Evolutionary conservation across 208 protist species (phyloP), one percentile per base, ranked within the genome.

Genomic region (Leishmania tarentolae): DNA sequence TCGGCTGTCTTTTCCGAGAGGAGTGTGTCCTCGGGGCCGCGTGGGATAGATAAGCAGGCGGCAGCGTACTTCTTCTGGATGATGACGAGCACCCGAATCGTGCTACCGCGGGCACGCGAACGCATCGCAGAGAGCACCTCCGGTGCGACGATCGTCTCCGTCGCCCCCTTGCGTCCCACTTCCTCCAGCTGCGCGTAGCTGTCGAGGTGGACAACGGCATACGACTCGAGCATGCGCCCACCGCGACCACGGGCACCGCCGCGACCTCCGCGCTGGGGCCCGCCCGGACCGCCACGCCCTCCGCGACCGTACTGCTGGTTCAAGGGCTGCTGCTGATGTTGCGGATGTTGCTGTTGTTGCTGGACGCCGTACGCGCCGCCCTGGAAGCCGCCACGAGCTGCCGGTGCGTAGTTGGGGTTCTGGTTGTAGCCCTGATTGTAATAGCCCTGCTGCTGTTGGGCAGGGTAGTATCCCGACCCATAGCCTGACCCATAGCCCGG

Each of bases 101-200:
- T 72, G 47, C 82, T 52, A 44, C 84, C 77, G n/a, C 84, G 83
- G 1, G 82, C 79, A 28, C 83, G 81, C 76, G 76, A 74, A 47
- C 76, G 83, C 83, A 94, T 92, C 3, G 75, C 61, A 17, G 75
- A 47, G 42, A 94, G 65, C 47, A 92, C 76, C 13, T 85, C 52
- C 8, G 78, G 61, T 1, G 89, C 68, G 31, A 95, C 79, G 59
- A 89, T 83, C 42, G 87, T 86, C 19, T 91, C 88, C 17, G 94
- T 66, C 6, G 83, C 84, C n/a, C 85, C 86, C n/a, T 83, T 83
- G 50, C 91, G 88, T n/a, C 90, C 83, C 24, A 87, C 86, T 65
- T 94, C 90, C 76, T 92, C 87, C 69, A 97, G 86, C 82, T 89
- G 83, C 31, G 84, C 91, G 77, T 94, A 97, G 73, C 79, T 86